Evolutionary conservation across 345 rosid genomes (phyloP).

Genomic region (Dovyalis caffra): DNA sequence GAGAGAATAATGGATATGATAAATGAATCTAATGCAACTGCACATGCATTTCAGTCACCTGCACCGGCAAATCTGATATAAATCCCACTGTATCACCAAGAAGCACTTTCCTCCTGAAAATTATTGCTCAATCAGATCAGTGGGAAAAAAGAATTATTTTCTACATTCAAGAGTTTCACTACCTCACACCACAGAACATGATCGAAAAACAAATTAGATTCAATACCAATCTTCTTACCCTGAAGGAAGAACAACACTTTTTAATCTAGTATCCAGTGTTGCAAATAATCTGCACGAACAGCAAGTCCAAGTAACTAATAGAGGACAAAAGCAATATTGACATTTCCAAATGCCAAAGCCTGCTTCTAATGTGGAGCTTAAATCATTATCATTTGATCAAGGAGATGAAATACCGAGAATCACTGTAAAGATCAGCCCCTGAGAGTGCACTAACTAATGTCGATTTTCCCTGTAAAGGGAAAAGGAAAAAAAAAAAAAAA

Average conservation of each 20-base stretch:
- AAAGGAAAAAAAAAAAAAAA: no score
- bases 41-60: slow-evolving; percentile 46
- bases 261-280: slow-evolving; percentile 74
- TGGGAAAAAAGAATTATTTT: background rate
- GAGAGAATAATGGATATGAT: slow-evolving; percentile 1
- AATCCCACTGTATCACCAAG: slow-evolving; percentile 95
- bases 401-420: slow-evolving; percentile 57
- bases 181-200: background rate
- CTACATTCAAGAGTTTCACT: background rate
- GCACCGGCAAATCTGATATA: slow-evolving; percentile 88
- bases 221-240: slow-evolving; percentile 42
- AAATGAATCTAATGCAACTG: background rate
- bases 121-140: slow-evolving; percentile 14
- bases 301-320: slow-evolving; percentile 14
- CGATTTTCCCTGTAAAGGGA: slow-evolving; percentile 72
- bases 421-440: slow-evolving; percentile 69
- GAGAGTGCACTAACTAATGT: slow-evolving; percentile 75
- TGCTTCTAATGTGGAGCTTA: background rate
- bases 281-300: slow-evolving; percentile 65
- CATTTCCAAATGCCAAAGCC: slow-evolving; percentile 8
- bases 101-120: slow-evolving; percentile 75
- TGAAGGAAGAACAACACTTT: slow-evolving; percentile 68
- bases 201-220: background rate
- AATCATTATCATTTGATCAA: slow-evolving; percentile 13
- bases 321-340: slow-evolving; percentile 4